These are phyloP conservation scores for Lithocarpus polystachyus DNA, from an alignment of 306 rosid genomes.

Conservation along the genomic window DNA sequence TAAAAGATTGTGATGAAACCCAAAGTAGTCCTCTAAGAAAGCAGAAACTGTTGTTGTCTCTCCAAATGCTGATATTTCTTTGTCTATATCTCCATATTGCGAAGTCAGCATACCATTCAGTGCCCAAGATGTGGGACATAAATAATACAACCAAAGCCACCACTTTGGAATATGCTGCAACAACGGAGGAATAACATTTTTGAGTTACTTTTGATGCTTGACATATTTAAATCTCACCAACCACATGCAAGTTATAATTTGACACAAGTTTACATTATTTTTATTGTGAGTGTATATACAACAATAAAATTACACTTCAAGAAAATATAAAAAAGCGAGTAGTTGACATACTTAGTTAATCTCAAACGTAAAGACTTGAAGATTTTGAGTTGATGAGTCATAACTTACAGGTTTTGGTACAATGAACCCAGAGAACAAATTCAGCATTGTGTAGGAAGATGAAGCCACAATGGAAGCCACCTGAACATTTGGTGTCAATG, in stretches of 20 bases:
- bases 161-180: conserved; percentile 68
- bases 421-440: conserved; percentile 56
- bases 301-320: too few species aligned
- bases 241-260: neutral
- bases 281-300: neutral
- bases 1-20: conserved; percentile 40
- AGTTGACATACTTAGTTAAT: too few species aligned
- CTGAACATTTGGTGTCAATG: conserved; percentile 60
- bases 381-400: neutral
- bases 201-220: neutral
- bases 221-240: neutral
- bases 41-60: conserved; percentile 37
- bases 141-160: conserved; percentile 71
- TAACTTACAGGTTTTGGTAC: conserved; percentile 55
- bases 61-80: conserved; percentile 36
- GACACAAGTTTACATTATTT: neutral
- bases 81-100: conserved; percentile 51
- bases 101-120: conserved; percentile 60
- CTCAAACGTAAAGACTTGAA: too few species aligned
- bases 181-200: conserved; percentile 14
- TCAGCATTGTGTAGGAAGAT: conserved; percentile 45
- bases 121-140: conserved; percentile 60
- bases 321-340: too few species aligned
- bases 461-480: conserved; percentile 51
- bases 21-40: conserved; percentile 54